Evolutionary conservation across 495 filamentous ascomycete species (phyloP).

Genomic region (Annulohypoxylon stygium): DNA sequence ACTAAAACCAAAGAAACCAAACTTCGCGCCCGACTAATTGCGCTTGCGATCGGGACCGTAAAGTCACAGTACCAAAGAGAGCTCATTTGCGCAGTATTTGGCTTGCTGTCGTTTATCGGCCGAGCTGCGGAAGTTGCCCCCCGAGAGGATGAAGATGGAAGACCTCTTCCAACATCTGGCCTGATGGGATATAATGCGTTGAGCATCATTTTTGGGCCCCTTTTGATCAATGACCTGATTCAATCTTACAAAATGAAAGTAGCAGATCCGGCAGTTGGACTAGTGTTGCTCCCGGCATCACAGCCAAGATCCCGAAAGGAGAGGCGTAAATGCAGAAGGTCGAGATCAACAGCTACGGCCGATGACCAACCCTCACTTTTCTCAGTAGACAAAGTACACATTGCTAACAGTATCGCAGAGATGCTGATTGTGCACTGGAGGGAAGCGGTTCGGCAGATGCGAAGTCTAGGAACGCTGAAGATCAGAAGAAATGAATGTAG

Average conservation of each 20-base stretch:
- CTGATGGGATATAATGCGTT: conserved; percentile 73
- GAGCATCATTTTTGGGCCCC: conserved; percentile 73
- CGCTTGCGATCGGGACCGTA: conserved; percentile 70
- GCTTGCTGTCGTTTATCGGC: conserved; percentile 69
- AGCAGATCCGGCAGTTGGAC: conserved; percentile 52
- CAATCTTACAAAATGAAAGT: conserved; percentile 58
- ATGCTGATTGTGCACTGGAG: conserved; percentile 71
- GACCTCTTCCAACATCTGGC: conserved; percentile 61
- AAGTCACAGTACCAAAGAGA: conserved; percentile 70
- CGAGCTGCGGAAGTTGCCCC: conserved; percentile 62
- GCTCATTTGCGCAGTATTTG: conserved; percentile 75
- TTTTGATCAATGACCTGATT: conserved; percentile 70
- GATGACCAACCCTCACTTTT: conserved; percentile 28
- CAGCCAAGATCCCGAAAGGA: conserved; percentile 56
- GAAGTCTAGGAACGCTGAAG: conserved; percentile 53
- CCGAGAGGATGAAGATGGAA: conserved; percentile 62
- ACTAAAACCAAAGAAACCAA: conserved; percentile 64
- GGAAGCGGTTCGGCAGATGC: conserved; percentile 69
- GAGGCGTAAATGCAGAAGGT: conserved; percentile 40
- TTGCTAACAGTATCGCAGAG: conserved; percentile 68
- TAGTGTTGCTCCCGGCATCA: conserved; percentile 55
- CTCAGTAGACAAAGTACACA: conserved; percentile 61
- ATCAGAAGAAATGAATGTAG: conserved; percentile 27
- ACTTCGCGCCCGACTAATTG: conserved; percentile 71
- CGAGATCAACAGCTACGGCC: conserved; percentile 15